Percentiles rank a stretch among this genome's conserved stretches.
phyloP scores from a whole-genome alignment of 192 early-diverging fungal genomes.

The Rhizophagus prolifer region DNA sequence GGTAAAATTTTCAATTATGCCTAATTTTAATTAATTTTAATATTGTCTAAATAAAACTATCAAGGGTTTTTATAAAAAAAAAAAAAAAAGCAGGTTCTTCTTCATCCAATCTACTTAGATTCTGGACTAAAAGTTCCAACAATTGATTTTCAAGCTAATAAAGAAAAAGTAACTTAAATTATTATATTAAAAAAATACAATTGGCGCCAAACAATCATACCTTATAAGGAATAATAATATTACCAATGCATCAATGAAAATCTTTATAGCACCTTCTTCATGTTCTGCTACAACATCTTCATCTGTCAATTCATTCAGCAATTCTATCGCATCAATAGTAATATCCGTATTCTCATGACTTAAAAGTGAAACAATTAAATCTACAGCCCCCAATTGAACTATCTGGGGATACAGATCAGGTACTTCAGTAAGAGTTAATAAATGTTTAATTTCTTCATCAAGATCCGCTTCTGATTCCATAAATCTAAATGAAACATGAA shows the following conservation, averaged over 20 bases:
- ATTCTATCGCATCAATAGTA: slow-evolving; percentile 74
- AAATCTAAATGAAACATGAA: slow-evolving; percentile 50
- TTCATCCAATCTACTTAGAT: slow-evolving; percentile 78
- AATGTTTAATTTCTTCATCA: slow-evolving; percentile 82
- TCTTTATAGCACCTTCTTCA: slow-evolving; percentile 54
- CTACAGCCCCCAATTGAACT: slow-evolving; percentile 64
- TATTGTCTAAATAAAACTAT: neutral
- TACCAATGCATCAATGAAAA: slow-evolving; percentile 69
- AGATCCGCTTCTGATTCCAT: slow-evolving; percentile 95
- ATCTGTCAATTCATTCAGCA: slow-evolving; percentile 90
- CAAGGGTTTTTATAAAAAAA: neutral
- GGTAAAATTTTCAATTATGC: slow-evolving; percentile 83
- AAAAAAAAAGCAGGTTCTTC: slow-evolving; percentile 65
- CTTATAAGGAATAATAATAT: slow-evolving; percentile 28
- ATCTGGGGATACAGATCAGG: slow-evolving; percentile 78
- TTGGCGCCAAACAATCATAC: slow-evolving; percentile 4
- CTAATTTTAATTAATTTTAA: slow-evolving; percentile 30
- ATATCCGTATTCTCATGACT: slow-evolving; percentile 97
- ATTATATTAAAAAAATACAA: neutral
- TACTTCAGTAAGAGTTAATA: slow-evolving; percentile 73
- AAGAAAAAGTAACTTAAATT: neutral
- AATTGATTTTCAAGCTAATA: slow-evolving; percentile 59
- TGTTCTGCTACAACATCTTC: slow-evolving; percentile 67
- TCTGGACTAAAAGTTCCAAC: slow-evolving; percentile 77
- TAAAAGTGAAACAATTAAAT: slow-evolving; percentile 71